phyloP scores from a whole-genome alignment of 202 grass and related monocot genomes.

The Miscanthus sacchariflorus region DNA sequence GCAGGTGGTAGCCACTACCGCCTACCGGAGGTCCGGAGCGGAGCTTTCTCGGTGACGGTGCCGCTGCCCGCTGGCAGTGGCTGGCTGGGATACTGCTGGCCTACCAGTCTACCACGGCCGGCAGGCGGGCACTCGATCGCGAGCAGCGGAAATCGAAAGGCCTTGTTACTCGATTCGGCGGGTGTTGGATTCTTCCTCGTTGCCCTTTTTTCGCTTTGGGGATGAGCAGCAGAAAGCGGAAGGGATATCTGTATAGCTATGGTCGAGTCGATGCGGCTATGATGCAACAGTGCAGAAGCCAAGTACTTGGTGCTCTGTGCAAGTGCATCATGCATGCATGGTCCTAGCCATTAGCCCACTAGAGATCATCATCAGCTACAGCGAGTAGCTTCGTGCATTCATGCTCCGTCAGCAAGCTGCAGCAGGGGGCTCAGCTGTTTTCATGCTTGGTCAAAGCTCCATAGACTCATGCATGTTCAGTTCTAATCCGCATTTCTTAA shows the following conservation, averaged over 20 bases:
- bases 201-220: constrained; percentile 1
- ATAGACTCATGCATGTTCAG: not conserved
- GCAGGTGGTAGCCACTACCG: not conserved
- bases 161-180: constrained; percentile 24
- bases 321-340: constrained; percentile 25
- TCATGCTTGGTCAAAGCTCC: not conserved
- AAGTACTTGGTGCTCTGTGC: not conserved
- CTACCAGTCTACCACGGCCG: not conserved
- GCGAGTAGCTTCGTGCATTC: not conserved
- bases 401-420: constrained; percentile 1
- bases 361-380: not conserved
- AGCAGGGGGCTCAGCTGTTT: not conserved
- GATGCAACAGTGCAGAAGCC: not conserved
- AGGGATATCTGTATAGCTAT: not conserved
- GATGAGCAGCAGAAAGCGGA: not conserved
- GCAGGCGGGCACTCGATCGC: constrained; percentile 29
- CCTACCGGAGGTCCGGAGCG: not conserved
- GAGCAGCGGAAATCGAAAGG: constrained; percentile 21
- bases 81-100: not conserved
- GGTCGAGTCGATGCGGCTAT: not conserved
- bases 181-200: constrained; percentile 41
- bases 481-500: not conserved
- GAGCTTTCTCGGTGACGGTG: constrained; percentile 37
- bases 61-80: not conserved
- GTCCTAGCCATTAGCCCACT: not conserved